Evolutionary conservation across 2,329 filamentous ascomycete species (phyloP).

Genomic region (Fulvia fulva): DNA sequence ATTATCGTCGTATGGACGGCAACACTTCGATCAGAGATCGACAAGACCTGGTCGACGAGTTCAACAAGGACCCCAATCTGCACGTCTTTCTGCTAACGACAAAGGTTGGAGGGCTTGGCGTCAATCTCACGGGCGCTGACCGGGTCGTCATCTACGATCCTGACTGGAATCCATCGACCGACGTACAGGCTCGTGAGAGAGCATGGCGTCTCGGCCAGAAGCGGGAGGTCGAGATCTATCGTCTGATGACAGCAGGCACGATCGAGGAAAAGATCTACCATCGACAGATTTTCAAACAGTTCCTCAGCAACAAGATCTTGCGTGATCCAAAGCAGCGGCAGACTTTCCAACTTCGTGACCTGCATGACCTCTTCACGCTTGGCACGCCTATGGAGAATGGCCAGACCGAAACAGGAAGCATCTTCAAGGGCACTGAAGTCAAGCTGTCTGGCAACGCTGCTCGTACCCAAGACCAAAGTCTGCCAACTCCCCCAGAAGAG

Average conservation of each 20-base stretch:
- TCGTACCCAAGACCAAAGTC: constrained; percentile 25
- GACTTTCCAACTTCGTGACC: constrained; percentile 81
- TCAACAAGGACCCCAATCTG: constrained; percentile 75
- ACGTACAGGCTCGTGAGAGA: constrained; percentile 88
- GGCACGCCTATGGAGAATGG: constrained; percentile 58
- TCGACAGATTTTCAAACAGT: constrained; percentile 97
- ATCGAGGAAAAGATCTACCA: constrained; percentile 99
- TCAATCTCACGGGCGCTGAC: constrained; percentile 91
- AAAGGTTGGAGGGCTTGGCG: constrained; percentile 87
- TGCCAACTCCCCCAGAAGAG: constrained; percentile 29
- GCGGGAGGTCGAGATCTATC: constrained; percentile 90
- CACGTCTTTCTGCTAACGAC: constrained; percentile 93
- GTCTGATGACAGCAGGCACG: constrained; percentile 95
- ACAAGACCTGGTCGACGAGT: constrained; percentile 86
- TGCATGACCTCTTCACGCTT: constrained; percentile 87
- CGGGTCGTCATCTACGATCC: constrained; percentile 98
- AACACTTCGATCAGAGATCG: constrained; percentile 81
- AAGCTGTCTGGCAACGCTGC: constrained; percentile 46
- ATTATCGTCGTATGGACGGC: constrained; percentile 88
- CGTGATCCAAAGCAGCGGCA: constrained; percentile 91
- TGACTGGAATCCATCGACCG: constrained; percentile 97
- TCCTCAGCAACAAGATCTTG: constrained; percentile 92
- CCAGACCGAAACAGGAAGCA: constrained; percentile 74
- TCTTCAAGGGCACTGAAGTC: constrained; percentile 87
- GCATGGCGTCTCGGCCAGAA: constrained; percentile 96